Evolutionary conservation across 495 filamentous ascomycete genomes (phyloP).

Genomic region (Thermochaetoides thermophila): DNA sequence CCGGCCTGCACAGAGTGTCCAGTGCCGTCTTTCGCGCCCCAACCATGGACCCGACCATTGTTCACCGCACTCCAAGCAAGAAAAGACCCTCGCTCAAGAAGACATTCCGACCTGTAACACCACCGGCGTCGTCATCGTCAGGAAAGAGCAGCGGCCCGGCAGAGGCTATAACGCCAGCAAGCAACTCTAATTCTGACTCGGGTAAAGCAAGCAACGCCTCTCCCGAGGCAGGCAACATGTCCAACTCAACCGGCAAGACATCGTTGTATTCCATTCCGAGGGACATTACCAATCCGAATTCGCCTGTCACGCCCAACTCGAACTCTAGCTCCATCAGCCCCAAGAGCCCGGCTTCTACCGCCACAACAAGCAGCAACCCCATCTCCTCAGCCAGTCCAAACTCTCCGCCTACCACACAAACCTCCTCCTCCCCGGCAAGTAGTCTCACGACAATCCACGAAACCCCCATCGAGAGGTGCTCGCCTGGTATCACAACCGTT

Average conservation of each 20-base stretch:
- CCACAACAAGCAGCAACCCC: neutral
- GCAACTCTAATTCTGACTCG: constrained; percentile 5
- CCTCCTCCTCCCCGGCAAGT: constrained; percentile 8
- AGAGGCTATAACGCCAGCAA: constrained; percentile 7
- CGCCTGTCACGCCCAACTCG: too few relatives aligned
- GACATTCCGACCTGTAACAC: constrained; percentile 7
- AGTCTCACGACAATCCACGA: constrained; percentile 29
- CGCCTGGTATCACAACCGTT: constrained; percentile 57
- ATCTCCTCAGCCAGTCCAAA: neutral
- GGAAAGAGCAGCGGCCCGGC: neutral
- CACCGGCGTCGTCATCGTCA: neutral
- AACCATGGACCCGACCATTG: constrained; percentile 31
- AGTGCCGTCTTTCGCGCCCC: constrained; percentile 25
- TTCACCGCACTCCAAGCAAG: constrained; percentile 28
- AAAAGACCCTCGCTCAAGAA: constrained; percentile 16
- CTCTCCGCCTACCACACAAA: neutral
- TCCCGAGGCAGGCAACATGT: too few relatives aligned
- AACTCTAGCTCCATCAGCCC: constrained; percentile 1
- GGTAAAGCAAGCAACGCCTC: constrained; percentile 6
- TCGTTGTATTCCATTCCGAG: constrained; percentile 27
- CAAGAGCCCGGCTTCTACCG: neutral
- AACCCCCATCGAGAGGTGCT: constrained; percentile 17
- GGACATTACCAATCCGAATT: too few relatives aligned
- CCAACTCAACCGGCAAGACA: constrained; percentile 23
- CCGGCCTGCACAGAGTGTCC: constrained; percentile 25